phyloP scores from a whole-genome alignment of 805 yeast genomes.

The Candida berthetii region DNA sequence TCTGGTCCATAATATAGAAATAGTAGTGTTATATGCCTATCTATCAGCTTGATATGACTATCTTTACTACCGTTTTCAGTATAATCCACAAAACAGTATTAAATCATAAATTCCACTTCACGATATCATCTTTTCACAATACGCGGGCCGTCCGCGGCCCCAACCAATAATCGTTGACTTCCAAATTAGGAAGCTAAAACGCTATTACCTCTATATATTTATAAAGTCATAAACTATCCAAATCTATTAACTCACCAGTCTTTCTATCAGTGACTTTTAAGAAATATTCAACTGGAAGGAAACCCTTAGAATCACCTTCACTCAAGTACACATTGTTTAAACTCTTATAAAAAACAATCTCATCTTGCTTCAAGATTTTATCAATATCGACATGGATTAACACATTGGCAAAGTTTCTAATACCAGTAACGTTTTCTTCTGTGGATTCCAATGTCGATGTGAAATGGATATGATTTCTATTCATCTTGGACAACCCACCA shows the following conservation, averaged over 20 bases:
- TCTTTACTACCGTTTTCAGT: too few species aligned
- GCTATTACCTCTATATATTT: too few species aligned
- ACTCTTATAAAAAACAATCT: constrained; percentile 51
- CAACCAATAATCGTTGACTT: background rate
- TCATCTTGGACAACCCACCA: constrained; percentile 64
- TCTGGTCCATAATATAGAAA: background rate
- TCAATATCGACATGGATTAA: constrained; percentile 57
- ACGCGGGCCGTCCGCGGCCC: too few species aligned
- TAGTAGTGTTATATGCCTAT: too few species aligned
- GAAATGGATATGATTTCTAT: constrained; percentile 81
- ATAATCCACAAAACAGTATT: too few species aligned
- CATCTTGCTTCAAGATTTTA: constrained; percentile 34
- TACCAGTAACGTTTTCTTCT: constrained; percentile 55
- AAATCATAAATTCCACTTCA: too few species aligned
- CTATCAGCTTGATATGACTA: too few species aligned
- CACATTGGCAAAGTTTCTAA: constrained; percentile 49
- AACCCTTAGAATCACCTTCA: constrained; percentile 53
- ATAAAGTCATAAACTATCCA: background rate
- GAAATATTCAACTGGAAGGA: constrained; percentile 39
- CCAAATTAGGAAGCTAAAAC: background rate
- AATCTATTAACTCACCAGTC: constrained; percentile 8
- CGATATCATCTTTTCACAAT: too few species aligned
- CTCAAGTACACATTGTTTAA: constrained; percentile 72
- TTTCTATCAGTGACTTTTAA: constrained; percentile 25
- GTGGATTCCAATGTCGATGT: constrained; percentile 50